Conservation (phyloP, 768 basidiomycete genomes). For the Leccinum sublutescens region DNA sequence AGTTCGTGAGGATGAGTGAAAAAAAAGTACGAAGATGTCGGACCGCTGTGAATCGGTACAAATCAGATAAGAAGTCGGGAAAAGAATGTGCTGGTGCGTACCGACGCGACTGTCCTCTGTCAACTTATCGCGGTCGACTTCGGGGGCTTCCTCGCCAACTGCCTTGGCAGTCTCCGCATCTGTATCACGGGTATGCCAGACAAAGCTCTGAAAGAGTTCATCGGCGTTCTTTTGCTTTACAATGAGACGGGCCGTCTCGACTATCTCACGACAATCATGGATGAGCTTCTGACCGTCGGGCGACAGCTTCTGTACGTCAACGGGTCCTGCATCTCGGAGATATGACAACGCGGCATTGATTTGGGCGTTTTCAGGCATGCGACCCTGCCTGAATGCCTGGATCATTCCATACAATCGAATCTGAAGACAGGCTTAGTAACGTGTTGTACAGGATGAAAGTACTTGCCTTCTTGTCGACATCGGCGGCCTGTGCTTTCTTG, state of each 20-base stretch:
- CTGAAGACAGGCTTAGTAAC: slow-evolving; percentile 16
- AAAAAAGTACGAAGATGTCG: slow-evolving; percentile 86
- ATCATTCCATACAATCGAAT: slow-evolving; percentile 80
- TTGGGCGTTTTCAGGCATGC: slow-evolving; percentile 77
- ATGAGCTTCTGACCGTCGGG: slow-evolving; percentile 75
- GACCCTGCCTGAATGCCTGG: slow-evolving; percentile 75
- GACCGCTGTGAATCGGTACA: slow-evolving; percentile 50
- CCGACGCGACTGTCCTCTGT: slow-evolving; percentile 64
- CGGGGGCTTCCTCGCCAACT: slow-evolving; percentile 39
- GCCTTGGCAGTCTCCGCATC: slow-evolving; percentile 37
- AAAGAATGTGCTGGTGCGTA: slow-evolving; percentile 24
- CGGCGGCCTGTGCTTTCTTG: slow-evolving; percentile 58
- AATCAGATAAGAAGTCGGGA: slow-evolving; percentile 5
- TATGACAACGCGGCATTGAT: slow-evolving; percentile 73
- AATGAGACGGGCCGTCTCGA: slow-evolving; percentile 69
- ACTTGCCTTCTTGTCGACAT: slow-evolving; percentile 73
- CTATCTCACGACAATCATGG: slow-evolving; percentile 73
- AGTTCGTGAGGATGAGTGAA: slow-evolving; percentile 87
- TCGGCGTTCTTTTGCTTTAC: slow-evolving; percentile 86
- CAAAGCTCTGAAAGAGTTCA: slow-evolving; percentile 88
- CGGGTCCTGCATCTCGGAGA: slow-evolving; percentile 56
- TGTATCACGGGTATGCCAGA: slow-evolving; percentile 73
- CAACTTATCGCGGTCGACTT: slow-evolving; percentile 54
- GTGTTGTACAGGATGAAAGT: not conserved
- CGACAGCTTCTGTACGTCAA: slow-evolving; percentile 66